Evolutionary conservation across 2,329 filamentous ascomycete genomes (phyloP).

Genomic region (Diaporthe amygdali): DNA sequence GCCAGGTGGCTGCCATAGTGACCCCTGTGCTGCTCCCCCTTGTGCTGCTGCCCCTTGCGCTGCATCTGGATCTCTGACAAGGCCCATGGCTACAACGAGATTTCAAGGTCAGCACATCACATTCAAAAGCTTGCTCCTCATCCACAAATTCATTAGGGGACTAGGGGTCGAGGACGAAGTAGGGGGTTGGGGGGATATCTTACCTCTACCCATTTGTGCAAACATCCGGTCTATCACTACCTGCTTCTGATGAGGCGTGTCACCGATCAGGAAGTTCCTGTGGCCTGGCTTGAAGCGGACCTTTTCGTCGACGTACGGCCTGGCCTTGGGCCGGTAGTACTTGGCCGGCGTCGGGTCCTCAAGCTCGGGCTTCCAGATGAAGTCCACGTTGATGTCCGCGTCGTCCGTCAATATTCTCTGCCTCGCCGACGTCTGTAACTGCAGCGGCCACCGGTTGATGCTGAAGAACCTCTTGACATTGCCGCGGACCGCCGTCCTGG

Average conservation of each 20-base stretch:
- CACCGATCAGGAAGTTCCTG: constrained; percentile 41
- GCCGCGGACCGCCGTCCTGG: constrained; percentile 30
- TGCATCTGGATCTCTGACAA: too few species aligned
- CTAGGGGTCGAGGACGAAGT: background rate
- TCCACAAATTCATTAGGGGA: too few species aligned
- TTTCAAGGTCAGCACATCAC: background rate
- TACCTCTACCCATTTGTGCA: constrained; percentile 20
- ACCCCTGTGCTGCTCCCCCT: too few species aligned
- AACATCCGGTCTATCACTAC: constrained; percentile 30
- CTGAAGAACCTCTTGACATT: constrained; percentile 44
- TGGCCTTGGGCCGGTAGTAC: constrained; percentile 30
- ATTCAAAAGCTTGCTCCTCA: background rate
- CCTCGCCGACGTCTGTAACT: constrained; percentile 40
- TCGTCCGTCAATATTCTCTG: constrained; percentile 36
- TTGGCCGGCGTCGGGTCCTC: constrained; percentile 32
- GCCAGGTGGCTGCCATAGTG: background rate
- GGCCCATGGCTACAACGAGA: constrained; percentile 16
- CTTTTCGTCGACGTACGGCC: constrained; percentile 30
- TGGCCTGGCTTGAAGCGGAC: constrained; percentile 35
- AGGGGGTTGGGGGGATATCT: background rate
- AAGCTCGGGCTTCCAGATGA: constrained; percentile 34
- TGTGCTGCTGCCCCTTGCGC: too few species aligned
- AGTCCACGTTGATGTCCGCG: constrained; percentile 33
- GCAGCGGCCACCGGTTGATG: constrained; percentile 54
- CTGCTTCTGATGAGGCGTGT: constrained; percentile 42